A percentile compares a stretch with the other conserved stretches of the same genome.
Conservation (phyloP, 768 basidiomycete genomes). For the Macrocybe gigantea region DNA sequence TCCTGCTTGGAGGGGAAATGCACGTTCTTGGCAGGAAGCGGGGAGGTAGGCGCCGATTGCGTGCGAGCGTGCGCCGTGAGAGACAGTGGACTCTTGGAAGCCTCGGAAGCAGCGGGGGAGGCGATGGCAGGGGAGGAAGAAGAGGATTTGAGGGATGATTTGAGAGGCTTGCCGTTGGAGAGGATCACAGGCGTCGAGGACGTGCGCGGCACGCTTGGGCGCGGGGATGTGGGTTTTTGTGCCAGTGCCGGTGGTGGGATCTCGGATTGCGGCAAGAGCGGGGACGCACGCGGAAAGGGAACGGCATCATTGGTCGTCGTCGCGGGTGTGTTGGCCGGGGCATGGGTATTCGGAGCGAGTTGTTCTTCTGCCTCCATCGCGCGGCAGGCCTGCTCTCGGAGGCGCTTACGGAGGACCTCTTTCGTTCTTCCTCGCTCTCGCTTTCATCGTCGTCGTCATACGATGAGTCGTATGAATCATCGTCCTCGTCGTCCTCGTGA, state of each 20-base stretch:
- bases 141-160: slow-evolving; percentile 72
- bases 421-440: slow-evolving; percentile 3
- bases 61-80: slow-evolving; percentile 39
- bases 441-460: slow-evolving; percentile 16
- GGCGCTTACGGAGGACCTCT: neutral
- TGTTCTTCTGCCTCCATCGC: slow-evolving; percentile 15
- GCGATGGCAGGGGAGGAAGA: slow-evolving; percentile 44
- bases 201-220: slow-evolving; percentile 30
- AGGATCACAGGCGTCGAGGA: slow-evolving; percentile 41
- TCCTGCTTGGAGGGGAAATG: slow-evolving; percentile 75
- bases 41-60: slow-evolving; percentile 46
- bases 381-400: slow-evolving; percentile 4
- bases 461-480: slow-evolving; percentile 18
- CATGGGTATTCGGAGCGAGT: slow-evolving; percentile 5
- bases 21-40: slow-evolving; percentile 64
- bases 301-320: slow-evolving; percentile 16
- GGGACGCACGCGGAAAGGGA: slow-evolving; percentile 38
- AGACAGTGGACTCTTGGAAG: slow-evolving; percentile 19
- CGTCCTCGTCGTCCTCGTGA: slow-evolving; percentile 28
- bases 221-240: slow-evolving; percentile 6
- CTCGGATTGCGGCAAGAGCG: slow-evolving; percentile 17
- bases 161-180: slow-evolving; percentile 81
- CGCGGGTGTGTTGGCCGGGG: neutral
- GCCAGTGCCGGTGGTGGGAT: slow-evolving; percentile 3
- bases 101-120: slow-evolving; percentile 37